Conservation (phyloP, 2,329 filamentous ascomycete species). For the Colletotrichum endophyticum region DNA sequence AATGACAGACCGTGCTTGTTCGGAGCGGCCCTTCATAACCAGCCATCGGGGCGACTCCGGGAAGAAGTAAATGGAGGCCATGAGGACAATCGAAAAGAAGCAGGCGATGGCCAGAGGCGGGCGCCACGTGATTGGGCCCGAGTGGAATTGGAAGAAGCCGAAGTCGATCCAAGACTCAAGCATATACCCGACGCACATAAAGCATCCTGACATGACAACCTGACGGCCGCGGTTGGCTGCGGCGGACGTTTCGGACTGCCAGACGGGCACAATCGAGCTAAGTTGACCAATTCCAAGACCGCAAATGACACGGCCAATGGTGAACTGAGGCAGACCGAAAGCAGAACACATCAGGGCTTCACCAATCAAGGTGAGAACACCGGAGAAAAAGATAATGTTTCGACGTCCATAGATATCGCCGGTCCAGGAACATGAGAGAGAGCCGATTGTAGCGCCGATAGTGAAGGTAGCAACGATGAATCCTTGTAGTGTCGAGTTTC, state of each 20-base stretch:
- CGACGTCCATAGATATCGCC: constrained; percentile 57
- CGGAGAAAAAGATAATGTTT: constrained; percentile 53
- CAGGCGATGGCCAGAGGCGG: constrained; percentile 40
- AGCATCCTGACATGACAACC: constrained; percentile 36
- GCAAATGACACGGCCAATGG: constrained; percentile 54
- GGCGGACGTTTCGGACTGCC: constrained; percentile 41
- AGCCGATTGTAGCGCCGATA: constrained; percentile 39
- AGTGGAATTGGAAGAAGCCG: constrained; percentile 38
- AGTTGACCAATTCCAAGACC: constrained; percentile 48
- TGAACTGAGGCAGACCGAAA: constrained; percentile 51
- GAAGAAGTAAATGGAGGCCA: constrained; percentile 36
- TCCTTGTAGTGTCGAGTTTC: constrained; percentile 40
- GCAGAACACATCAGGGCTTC: constrained; percentile 51
- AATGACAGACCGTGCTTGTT: constrained; percentile 37
- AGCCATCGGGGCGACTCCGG: constrained; percentile 42
- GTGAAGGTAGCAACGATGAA: constrained; percentile 40
- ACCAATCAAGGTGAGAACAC: constrained; percentile 53
- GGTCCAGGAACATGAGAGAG: constrained; percentile 35
- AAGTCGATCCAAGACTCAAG: constrained; percentile 50
- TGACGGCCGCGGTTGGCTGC: constrained; percentile 46
- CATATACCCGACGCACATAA: constrained; percentile 26
- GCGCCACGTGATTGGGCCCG: constrained; percentile 32
- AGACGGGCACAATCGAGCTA: constrained; percentile 44
- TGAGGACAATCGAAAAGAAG: constrained; percentile 33
- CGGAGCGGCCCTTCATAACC: constrained; percentile 34